Evolutionary conservation across 2,329 filamentous ascomycete species (phyloP).

Genomic region (Ceratocystis papillata): DNA sequence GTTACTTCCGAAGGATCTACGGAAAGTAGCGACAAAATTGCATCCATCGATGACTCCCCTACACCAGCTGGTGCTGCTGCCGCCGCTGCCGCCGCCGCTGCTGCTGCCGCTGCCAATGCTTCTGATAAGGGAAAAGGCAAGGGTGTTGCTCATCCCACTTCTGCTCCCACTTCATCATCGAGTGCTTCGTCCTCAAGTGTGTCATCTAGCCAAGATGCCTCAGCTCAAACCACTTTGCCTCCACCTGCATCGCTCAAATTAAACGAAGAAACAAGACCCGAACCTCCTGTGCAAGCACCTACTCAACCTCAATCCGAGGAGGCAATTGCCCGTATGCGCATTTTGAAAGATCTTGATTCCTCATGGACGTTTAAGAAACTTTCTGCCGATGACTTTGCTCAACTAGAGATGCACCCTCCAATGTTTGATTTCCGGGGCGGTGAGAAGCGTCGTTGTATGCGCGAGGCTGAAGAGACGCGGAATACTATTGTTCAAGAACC

Average conservation of each 20-base stretch:
- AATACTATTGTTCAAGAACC: conserved; percentile 41
- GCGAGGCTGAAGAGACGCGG: conserved; percentile 47
- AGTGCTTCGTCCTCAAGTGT: neutral
- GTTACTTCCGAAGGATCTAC: conserved; percentile 32
- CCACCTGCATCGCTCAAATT: conserved; percentile 12
- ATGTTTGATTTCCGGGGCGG: conserved; percentile 77
- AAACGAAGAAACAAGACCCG: conserved; percentile 12
- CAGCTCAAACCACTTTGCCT: neutral
- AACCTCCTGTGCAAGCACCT: conserved; percentile 16
- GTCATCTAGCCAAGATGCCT: neutral
- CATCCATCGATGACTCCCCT: conserved; percentile 31
- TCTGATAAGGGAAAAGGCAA: conserved; percentile 20
- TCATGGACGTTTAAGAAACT: conserved; percentile 25
- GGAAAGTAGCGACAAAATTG: conserved; percentile 40
- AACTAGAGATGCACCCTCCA: conserved; percentile 43
- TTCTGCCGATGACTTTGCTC: conserved; percentile 25
- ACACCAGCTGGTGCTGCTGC: conserved; percentile 26
- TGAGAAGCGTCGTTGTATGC: conserved; percentile 66
- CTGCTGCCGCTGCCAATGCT: conserved; percentile 23
- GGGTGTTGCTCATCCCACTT: conserved; percentile 16
- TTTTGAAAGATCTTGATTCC: conserved; percentile 24
- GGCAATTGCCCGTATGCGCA: neutral
- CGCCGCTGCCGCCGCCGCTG: conserved; percentile 24
- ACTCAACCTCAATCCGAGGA: neutral
- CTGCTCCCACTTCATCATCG: conserved; percentile 2